These are phyloP conservation scores for Carex arenaria DNA, from an alignment of 202 grass and related monocot species.

Conservation along the genomic window DNA sequence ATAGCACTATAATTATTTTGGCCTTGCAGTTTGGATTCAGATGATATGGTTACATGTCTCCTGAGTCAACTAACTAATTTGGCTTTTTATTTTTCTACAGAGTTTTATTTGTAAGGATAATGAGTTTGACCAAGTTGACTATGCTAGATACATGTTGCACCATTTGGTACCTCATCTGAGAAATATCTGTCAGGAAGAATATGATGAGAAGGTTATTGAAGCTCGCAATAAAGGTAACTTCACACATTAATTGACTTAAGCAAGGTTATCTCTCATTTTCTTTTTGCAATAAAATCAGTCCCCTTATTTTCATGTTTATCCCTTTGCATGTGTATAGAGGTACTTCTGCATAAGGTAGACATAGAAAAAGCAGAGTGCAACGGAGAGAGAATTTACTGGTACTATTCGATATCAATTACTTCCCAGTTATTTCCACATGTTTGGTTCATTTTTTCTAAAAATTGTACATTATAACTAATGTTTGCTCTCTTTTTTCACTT, in stretches of 20 bases:
- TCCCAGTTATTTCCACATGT: neutral
- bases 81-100: neutral
- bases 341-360: constrained; percentile 30
- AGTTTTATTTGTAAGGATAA: neutral
- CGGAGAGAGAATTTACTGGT: constrained; percentile 81
- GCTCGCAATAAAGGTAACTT: constrained; percentile 38
- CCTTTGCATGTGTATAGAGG: constrained; percentile 17
- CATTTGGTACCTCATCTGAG: constrained; percentile 55
- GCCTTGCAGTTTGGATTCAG: neutral
- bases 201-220: constrained; percentile 46
- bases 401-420: neutral
- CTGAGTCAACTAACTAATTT: neutral
- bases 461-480: neutral
- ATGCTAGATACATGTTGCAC: constrained; percentile 50
- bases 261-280: constrained; percentile 9
- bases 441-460: neutral
- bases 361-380: constrained; percentile 50
- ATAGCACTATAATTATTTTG: neutral
- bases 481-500: constrained; percentile 18
- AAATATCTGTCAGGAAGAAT: constrained; percentile 49
- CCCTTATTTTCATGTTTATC: constrained; percentile 6
- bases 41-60: neutral
- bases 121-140: neutral
- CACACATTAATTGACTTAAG: neutral
- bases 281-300: constrained; percentile 17